phyloP scores from a whole-genome alignment of 331 rosid genomes.

The Prunus yedoensis region DNA sequence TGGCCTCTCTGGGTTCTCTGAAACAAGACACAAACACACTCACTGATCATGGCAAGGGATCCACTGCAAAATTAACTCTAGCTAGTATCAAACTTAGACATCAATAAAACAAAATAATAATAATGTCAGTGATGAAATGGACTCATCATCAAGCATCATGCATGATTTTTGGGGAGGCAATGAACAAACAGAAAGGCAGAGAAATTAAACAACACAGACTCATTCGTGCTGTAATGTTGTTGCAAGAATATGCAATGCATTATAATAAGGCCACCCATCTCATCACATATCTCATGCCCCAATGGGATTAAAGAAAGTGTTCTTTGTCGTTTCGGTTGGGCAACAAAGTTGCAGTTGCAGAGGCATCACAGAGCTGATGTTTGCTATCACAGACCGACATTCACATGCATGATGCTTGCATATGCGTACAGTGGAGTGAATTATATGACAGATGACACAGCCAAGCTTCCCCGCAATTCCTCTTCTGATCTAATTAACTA shows the following conservation, averaged over 20 bases:
- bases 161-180: not conserved
- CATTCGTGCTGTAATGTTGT: not conserved
- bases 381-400: too few relatives aligned
- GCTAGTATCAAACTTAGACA: not conserved
- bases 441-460: too few relatives aligned
- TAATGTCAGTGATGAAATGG: not conserved
- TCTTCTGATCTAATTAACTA: too few relatives aligned
- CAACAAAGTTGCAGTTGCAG: constrained; percentile 22
- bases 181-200: not conserved
- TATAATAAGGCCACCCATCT: not conserved
- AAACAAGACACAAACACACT: constrained; percentile 20
- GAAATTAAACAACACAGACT: too few relatives aligned
- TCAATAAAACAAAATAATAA: too few relatives aligned
- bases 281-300: constrained; percentile 23
- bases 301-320: constrained; percentile 32
- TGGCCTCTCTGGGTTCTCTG: constrained; percentile 8
- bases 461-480: too few relatives aligned
- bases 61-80: not conserved
- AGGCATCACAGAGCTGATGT: constrained; percentile 18
- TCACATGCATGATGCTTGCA: too few relatives aligned
- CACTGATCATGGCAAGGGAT: not conserved
- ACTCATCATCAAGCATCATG: not conserved
- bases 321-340: constrained; percentile 39
- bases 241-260: not conserved
- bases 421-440: too few relatives aligned